Evolutionary conservation across 139 green algal genomes (phyloP), one percentile per base, ranked within the genome.

Genomic region (Coelastrella sp.): DNA sequence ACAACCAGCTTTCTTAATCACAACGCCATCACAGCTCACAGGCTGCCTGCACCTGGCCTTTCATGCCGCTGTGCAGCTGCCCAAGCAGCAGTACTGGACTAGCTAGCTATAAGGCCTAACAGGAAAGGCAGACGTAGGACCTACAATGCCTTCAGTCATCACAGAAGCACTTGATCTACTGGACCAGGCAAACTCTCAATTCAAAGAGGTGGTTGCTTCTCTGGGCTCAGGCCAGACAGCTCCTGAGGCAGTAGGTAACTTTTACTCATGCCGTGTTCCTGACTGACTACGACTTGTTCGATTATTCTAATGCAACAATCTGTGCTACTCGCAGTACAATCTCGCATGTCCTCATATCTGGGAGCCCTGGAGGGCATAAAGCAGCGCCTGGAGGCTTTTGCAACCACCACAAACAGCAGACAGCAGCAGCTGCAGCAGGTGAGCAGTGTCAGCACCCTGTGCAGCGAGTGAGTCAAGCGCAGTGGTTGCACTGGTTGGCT

Each of bases 351-450:
- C 7, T 8, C 38, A 23, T 69, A 40, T 40, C 27, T 69, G 9
- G 30, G 30, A 69, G 30, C 62, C 40, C 27, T 69, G 19, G 62
- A 4, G 15, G 62, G 62, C 30, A 15, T 69, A 8, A 27, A 69
- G 62, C 62, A 69, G 17, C 17, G 27, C 8, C 17, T 69, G 27
- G 40, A 6, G 27, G 9, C 7, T 7, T 69, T 69, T 40, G 62
- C 62, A 7, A 69, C 8, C 27, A 38, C 62, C 21, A 0, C 62
- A 40, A 23, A 0, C 30, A 69, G 62, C 62, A 69, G 62, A 23
- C n/a, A 69, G 62, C 62, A 69, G 30, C 62, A 69, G n/a, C 27
- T 69, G 62, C 30, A 69, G 19, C 57, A 66, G 57, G 57, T 66
- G 27, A 23, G 45, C 45, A 57, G 45, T 23, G 45, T 57, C 45